phyloP scores from a whole-genome alignment of 331 rosid genomes.

The Quercus phellos region DNA sequence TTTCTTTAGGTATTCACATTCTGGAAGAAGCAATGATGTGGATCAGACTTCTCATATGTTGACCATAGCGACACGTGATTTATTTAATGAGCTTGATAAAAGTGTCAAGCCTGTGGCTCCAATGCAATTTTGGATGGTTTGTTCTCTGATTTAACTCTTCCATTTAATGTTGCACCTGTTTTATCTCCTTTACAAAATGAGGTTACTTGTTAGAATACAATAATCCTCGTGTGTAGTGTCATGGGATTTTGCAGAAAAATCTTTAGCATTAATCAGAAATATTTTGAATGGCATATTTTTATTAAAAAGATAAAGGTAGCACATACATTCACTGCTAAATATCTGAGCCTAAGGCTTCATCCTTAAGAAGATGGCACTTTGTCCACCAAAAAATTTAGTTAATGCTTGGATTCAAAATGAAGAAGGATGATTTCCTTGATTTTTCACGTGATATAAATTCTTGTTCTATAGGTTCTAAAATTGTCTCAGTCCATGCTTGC shows the following conservation, averaged over 20 bases:
- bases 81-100: conserved; percentile 81
- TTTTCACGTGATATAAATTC: background rate
- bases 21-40: conserved; percentile 69
- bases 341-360: background rate
- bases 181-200: background rate
- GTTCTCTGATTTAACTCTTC: conserved; percentile 21
- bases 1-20: conserved; percentile 63
- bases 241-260: background rate
- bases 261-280: background rate
- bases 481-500: background rate
- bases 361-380: background rate
- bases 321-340: background rate
- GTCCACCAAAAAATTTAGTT: background rate
- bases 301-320: background rate
- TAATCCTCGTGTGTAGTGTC: background rate
- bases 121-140: conserved; percentile 99
- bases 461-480: background rate
- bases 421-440: background rate
- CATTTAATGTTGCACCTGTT: conserved; percentile 1
- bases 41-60: conserved; percentile 92
- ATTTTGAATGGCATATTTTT: background rate
- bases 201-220: background rate
- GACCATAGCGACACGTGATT: conserved; percentile 85
- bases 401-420: background rate
- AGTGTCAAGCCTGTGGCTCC: conserved; percentile 96